Percentiles rank a stretch among this genome's conserved stretches.
These are phyloP conservation scores for Penicillium alfredii DNA, from an alignment of 495 filamentous ascomycete genomes.

Conservation along the genomic window DNA sequence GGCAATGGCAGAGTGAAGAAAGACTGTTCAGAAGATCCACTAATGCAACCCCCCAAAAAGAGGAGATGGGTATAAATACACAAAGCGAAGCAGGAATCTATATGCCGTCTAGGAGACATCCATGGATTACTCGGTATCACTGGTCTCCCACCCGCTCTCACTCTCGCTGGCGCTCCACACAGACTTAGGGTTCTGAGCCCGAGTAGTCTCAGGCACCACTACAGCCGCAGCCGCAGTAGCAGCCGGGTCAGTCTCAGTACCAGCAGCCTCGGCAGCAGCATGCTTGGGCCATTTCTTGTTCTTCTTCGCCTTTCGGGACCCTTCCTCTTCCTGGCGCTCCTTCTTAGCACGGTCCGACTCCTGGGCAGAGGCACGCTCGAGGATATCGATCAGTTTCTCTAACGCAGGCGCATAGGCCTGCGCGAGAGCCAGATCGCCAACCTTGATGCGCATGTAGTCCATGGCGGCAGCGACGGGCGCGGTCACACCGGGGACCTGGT, in stretches of 20 bases:
- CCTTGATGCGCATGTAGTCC: slow-evolving; percentile 79
- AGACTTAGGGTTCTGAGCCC: slow-evolving; percentile 10
- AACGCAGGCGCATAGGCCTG: slow-evolving; percentile 68
- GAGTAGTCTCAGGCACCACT: background rate
- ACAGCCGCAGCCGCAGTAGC: slow-evolving; percentile 4
- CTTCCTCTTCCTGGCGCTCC: slow-evolving; percentile 18
- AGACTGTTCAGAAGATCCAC: too few species aligned
- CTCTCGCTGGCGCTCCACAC: slow-evolving; percentile 41
- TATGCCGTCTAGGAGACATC: background rate
- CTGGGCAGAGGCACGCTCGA: slow-evolving; percentile 23
- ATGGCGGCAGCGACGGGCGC: slow-evolving; percentile 70
- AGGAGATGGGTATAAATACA: too few species aligned
- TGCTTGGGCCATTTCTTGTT: slow-evolving; percentile 20
- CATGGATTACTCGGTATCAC: slow-evolving; percentile 19
- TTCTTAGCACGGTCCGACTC: slow-evolving; percentile 14
- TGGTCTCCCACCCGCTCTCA: slow-evolving; percentile 39
- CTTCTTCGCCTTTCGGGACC: slow-evolving; percentile 20
- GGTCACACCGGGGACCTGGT: slow-evolving; percentile 3
- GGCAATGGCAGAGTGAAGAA: too few species aligned
- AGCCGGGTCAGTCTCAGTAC: slow-evolving; percentile 3
- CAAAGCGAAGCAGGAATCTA: background rate
- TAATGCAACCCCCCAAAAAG: too few species aligned
- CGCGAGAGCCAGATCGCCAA: slow-evolving; percentile 74
- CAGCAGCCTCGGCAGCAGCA: slow-evolving; percentile 7
- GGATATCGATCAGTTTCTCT: slow-evolving; percentile 54